phyloP scores from a whole-genome alignment of 192 early-diverging fungal species.

The Podila epicladia region DNA sequence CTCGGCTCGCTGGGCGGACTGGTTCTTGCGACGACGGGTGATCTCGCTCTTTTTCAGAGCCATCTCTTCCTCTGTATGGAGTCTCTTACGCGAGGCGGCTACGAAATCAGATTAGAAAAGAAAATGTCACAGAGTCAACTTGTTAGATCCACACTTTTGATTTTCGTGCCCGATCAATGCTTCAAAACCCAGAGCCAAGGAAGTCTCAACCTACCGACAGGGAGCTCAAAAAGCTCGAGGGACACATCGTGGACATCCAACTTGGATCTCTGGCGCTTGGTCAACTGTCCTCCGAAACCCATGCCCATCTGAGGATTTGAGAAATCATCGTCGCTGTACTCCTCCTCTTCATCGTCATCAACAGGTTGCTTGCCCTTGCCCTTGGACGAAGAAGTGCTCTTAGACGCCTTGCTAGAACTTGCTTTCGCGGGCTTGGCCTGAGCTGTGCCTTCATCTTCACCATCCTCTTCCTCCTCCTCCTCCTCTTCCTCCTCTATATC shows the following conservation, averaged over 20 bases:
- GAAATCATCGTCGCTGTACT: constrained; percentile 44
- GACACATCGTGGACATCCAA: constrained; percentile 67
- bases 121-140: not conserved
- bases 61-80: constrained; percentile 75
- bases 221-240: constrained; percentile 68
- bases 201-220: constrained; percentile 57
- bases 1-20: constrained; percentile 80
- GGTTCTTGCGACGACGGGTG: constrained; percentile 80
- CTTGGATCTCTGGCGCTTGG: constrained; percentile 77
- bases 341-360: constrained; percentile 18
- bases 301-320: constrained; percentile 36
- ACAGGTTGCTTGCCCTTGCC: constrained; percentile 24
- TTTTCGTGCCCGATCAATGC: not conserved
- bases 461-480: constrained; percentile 37
- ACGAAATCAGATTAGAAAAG: not conserved
- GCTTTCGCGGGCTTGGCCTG: constrained; percentile 13
- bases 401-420: not conserved
- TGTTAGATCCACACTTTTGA: not conserved
- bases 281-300: constrained; percentile 58
- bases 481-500: constrained; percentile 13
- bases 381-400: constrained; percentile 7
- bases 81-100: constrained; percentile 71
- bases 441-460: constrained; percentile 49
- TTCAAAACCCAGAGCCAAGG: not conserved
- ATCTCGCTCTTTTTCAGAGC: constrained; percentile 77